Evolutionary conservation across 1,284 basidiomycete genomes (phyloP).

Genomic region (Rhodotorula sp.): DNA sequence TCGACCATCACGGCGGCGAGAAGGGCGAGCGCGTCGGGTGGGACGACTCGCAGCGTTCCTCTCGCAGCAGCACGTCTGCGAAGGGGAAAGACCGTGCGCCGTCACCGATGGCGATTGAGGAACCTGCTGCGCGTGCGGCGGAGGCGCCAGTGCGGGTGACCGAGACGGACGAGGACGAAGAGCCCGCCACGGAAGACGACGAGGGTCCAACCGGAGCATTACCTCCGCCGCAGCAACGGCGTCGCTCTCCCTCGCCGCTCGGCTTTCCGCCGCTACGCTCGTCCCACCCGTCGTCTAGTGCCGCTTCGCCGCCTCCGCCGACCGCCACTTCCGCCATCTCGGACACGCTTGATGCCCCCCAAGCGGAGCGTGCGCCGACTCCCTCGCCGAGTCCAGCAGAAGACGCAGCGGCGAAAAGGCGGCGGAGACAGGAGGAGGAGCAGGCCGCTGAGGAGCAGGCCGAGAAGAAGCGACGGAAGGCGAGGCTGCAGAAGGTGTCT

Average conservation of each 20-base stretch:
- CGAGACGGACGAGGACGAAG: too few species aligned
- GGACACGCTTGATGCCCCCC: not conserved
- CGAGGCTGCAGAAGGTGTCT: not conserved
- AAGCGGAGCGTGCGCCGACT: not conserved
- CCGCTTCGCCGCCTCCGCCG: not conserved
- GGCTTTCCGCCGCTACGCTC: too few species aligned
- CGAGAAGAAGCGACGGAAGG: constrained; percentile 2
- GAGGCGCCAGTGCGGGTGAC: too few species aligned
- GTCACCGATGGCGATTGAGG: not conserved
- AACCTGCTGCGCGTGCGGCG: too few species aligned
- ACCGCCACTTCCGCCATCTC: not conserved
- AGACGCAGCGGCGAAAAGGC: not conserved
- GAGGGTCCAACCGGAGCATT: not conserved
- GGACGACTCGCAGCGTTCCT: not conserved
- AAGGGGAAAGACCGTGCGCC: not conserved
- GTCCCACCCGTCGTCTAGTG: too few species aligned
- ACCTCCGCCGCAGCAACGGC: not conserved
- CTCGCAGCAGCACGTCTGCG: not conserved
- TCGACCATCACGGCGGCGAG: not conserved
- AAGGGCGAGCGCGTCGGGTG: not conserved
- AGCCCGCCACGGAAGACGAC: too few species aligned
- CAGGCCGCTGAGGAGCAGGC: not conserved
- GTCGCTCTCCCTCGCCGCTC: too few species aligned
- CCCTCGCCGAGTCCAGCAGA: not conserved
- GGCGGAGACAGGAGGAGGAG: not conserved